phyloP scores from a whole-genome alignment of 2,329 filamentous ascomycete species.

The Neofusicoccum parvum region DNA sequence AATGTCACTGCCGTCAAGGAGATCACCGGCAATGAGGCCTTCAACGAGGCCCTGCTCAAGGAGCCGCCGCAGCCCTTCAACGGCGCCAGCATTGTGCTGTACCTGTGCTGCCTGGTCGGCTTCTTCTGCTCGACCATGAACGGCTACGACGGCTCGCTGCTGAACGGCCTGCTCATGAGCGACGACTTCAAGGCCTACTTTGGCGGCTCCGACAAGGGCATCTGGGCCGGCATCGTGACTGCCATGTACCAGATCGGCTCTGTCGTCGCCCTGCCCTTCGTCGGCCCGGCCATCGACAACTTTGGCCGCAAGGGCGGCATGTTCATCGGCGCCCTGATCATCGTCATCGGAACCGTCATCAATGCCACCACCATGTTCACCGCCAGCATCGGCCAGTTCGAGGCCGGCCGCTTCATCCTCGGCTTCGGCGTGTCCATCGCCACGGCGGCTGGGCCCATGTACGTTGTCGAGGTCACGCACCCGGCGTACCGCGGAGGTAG shows the following conservation, averaged over 20 bases:
- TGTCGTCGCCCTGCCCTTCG: constrained; percentile 46
- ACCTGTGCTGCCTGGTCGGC: constrained; percentile 25
- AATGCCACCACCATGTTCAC: constrained; percentile 45
- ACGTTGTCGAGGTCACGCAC: constrained; percentile 65
- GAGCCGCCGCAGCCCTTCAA: constrained; percentile 46
- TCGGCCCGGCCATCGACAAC: constrained; percentile 48
- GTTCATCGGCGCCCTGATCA: constrained; percentile 57
- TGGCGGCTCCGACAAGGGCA: constrained; percentile 42
- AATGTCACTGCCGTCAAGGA: constrained; percentile 40
- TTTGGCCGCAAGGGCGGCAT: constrained; percentile 53
- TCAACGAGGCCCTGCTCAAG: constrained; percentile 57
- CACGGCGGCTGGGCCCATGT: constrained; percentile 62
- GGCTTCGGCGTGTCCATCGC: constrained; percentile 65
- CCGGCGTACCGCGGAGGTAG: constrained; percentile 59
- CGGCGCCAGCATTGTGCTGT: constrained; percentile 28
- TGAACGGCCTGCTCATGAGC: constrained; percentile 53
- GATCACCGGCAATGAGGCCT: constrained; percentile 56
- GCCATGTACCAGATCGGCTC: constrained; percentile 55
- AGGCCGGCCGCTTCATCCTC: constrained; percentile 63
- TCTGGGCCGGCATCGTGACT: constrained; percentile 51
- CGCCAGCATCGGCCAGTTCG: constrained; percentile 53
- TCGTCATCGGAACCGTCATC: constrained; percentile 55
- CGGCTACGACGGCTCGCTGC: constrained; percentile 52
- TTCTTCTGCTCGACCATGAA: constrained; percentile 38
- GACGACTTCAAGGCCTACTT: constrained; percentile 49